Base-by-base conservation (phyloP, 2,329 filamentous ascomycete genomes). In the Fusarium sp. region DNA sequence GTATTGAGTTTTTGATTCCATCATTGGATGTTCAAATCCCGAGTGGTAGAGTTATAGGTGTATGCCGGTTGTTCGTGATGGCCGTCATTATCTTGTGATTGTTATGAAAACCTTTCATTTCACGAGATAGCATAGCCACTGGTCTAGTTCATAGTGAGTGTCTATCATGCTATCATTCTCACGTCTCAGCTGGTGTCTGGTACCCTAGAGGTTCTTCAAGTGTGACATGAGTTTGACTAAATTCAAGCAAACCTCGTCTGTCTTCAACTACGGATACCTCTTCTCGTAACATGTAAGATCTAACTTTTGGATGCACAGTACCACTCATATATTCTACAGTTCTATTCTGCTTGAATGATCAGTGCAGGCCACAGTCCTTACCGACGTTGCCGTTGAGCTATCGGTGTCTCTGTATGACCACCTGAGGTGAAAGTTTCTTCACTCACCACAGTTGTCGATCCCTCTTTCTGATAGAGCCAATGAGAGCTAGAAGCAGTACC, bases 221-320 rank as follows among this genome's bases (percentile, higher is more conserved):
- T 46, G 4, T n/a, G 42, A 46, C 42, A 25, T 10, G 20, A 46
- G 6, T 10, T 46, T 1, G 5, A 25, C 14, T 14, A 46, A 46
- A 46, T 25, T 46, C 42, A 46, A 46, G 20, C 7, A 4, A 25
- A 10, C 7, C 8, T 46, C 2, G 20, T 9, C 4, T 10, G 2
- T 9, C 3, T n/a, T 46, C 3, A n/a, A 25, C 20, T 2, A 46
- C 5, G 13, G 40, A 11, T 25, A 10, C 20, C 10, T 5, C 4
- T 44, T 44, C 7, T 2, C 23, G 25, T 44, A 13, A 44, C 4
- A n/a, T 9, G 4, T n/a, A n/a, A 25, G 1, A 10, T 46, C n/a
- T 4, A 3, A 6, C 3, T n/a, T 25, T 44, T 10, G 0, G 2
- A n/a, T 25, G 20, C 2, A 2, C 1, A 25, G 4, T 25, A 6